Evolutionary conservation across 176 grass and related monocot species (phyloP), one percentile per base, ranked within the genome.

Genomic region (Alloteropsis semialata): DNA sequence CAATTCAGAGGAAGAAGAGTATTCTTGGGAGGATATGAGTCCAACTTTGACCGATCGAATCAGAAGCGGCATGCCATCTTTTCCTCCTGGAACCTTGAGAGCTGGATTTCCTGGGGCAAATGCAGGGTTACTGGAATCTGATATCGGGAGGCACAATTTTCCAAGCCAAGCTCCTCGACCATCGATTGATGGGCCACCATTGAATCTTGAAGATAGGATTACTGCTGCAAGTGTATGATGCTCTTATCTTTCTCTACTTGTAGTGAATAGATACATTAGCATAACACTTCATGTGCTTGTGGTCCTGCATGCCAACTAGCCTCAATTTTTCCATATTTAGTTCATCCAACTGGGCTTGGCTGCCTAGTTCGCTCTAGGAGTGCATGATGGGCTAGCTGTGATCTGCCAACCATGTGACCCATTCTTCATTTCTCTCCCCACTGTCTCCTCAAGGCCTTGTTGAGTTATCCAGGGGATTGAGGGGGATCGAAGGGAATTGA

Each of bases 1-100:
- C 38, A 90, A 75, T 75, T 92, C 89, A 19, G 97, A 99, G 64
- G 96, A 94, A 90, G 93, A 95, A 49, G 97, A 99, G 38, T 99
- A 96, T 92, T 72, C 82, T 59, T 99, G 97, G 97, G 97, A 99
- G 74, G 85, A 93, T 85, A 99, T 99, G 97, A 94, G 93, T 74
- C 97, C 97, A 49, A 99, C 93, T 87, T 92, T 99, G 84, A 86
- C 87, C 10, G 84, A 86, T 69, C 82, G 72, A 39, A 84, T 73
- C 78, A 92, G 93, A 90, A 91, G 89, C 41, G 69, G 58, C 83
- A 38, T 80, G 54, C 80, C 49, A 65, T 80, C 88, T 77, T 84
- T 74, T 51, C 77, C 70, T 85, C 53, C 16, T 74, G 85, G 81
- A 84, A 81, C 53, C 27, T n/a, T 39, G 55, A 76, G 74, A 88